These are phyloP conservation scores for Grosmannia serpens DNA, from an alignment of 2,329 filamentous ascomycete species.

Conservation along the genomic window DNA sequence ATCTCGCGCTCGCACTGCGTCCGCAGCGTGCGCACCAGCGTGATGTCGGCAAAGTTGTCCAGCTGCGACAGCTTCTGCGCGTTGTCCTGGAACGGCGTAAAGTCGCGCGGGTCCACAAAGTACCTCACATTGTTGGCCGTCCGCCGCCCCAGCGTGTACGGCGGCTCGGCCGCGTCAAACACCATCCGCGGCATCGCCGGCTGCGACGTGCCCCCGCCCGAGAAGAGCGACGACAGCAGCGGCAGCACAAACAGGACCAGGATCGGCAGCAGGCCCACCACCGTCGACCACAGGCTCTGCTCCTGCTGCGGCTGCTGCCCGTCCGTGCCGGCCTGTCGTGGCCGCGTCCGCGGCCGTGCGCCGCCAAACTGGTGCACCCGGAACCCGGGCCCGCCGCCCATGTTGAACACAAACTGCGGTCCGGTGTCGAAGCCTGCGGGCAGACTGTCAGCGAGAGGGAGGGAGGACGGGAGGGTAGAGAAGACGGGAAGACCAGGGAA, in stretches of 20 bases:
- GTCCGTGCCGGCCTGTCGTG: conserved; percentile 28
- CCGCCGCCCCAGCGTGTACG: conserved; percentile 62
- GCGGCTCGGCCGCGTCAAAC: conserved; percentile 60
- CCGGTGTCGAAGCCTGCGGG: conserved; percentile 56
- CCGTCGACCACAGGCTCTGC: conserved; percentile 39
- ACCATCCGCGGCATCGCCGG: conserved; percentile 56
- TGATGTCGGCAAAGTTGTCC: conserved; percentile 65
- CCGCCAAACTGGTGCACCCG: conserved; percentile 95
- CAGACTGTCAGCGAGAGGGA: background rate
- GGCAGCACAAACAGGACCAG: conserved; percentile 82
- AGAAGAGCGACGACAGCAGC: conserved; percentile 70
- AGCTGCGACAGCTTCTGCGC: conserved; percentile 59
- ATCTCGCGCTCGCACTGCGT: conserved; percentile 66
- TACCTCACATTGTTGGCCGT: conserved; percentile 69
- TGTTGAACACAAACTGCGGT: conserved; percentile 88
- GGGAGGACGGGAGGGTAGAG: background rate
- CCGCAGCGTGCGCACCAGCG: conserved; percentile 56
- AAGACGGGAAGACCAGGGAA: background rate
- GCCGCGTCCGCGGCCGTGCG: conserved; percentile 60
- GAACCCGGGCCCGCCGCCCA: conserved; percentile 82
- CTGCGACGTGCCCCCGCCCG: conserved; percentile 34
- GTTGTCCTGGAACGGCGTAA: conserved; percentile 37
- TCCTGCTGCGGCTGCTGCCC: conserved; percentile 30
- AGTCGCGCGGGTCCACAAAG: conserved; percentile 70
- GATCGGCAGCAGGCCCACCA: conserved; percentile 74